Evolutionary conservation across 306 rosid species (phyloP), one percentile per base, ranked within the genome.

Genomic region (Cicer cuneatum): DNA sequence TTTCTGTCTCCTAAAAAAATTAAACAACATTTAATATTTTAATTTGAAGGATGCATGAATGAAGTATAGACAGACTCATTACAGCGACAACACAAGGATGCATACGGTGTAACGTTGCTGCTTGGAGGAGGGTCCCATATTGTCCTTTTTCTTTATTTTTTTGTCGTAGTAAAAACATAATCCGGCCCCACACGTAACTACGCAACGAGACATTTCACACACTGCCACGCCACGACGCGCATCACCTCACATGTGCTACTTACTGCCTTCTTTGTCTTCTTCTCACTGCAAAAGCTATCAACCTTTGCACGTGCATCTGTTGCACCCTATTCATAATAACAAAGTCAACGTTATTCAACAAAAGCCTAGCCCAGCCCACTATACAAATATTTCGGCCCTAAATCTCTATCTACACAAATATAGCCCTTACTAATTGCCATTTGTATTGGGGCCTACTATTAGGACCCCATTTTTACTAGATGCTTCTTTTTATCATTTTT

Each of bases 191-290:
- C 73, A 2, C 29, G 10, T 16, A 29, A 39, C 65, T 47, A 77
- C 66, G 1, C 42, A 78, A 52, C 8, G 70, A 7, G 43, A 59
- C 81, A 65, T 19, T 63, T 77, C 16, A 83, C 65, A 38, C 78
- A 1, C 83, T 62, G 87, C 83, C 63, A 18, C 18, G 51, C 49
- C 54, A 59, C 85, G 66, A 54, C 82, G 58, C 84, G 69, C 56
- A 56, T 76, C 71, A 49, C 76, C 51, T 76, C 87, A 67, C 91
- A 86, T 80, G 89, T 78, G 85, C 83, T 24, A 71, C 76, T 78
- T 18, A 56, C 70, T n/a, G 29, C 68, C 66, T 46, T 6, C 8
- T 53, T 66, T 75, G 78, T 77, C 40, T 48, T 73, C 56, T 67
- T 69, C 72, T 54, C 11, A 57, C 62, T 75, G 37, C 71, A 59